Percentiles rank a stretch among this genome's conserved stretches.
Evolutionary conservation across 2,329 filamentous ascomycete genomes (phyloP).

Genomic region (Xylaria digitata): DNA sequence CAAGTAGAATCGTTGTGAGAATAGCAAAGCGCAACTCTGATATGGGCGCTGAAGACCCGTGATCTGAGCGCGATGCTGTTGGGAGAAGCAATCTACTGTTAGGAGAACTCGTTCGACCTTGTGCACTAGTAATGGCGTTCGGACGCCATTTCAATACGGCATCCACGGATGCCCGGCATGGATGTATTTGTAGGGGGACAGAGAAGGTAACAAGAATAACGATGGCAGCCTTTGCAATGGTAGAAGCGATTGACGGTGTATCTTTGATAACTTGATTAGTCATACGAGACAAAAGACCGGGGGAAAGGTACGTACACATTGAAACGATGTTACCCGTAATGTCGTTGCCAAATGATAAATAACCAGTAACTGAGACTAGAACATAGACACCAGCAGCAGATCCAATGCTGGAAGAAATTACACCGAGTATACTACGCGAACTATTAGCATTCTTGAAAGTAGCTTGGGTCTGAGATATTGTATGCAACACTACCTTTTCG

Average conservation of each 20-base stretch:
- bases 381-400: conserved; percentile 89
- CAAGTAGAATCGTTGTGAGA: conserved; percentile 86
- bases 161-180: conserved; percentile 93
- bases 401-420: conserved; percentile 86
- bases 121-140: conserved; percentile 54
- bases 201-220: conserved; percentile 97
- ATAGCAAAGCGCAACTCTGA: conserved; percentile 88
- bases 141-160: conserved; percentile 95
- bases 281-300: neutral
- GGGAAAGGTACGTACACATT: conserved; percentile 73
- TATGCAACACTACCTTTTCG: conserved; percentile 56
- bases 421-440: conserved; percentile 74
- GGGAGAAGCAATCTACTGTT: conserved; percentile 59
- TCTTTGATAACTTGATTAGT: conserved; percentile 56
- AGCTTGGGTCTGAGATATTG: neutral
- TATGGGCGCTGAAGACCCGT: conserved; percentile 72
- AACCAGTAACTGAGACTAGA: conserved; percentile 92
- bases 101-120: conserved; percentile 56
- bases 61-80: conserved; percentile 58
- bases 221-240: conserved; percentile 93
- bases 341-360: conserved; percentile 91
- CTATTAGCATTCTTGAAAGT: conserved; percentile 32
- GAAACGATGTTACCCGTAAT: conserved; percentile 93
- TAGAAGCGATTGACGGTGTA: conserved; percentile 80
- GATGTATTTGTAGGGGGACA: conserved; percentile 94